These are phyloP conservation scores for Nitzschia sp. DNA, from an alignment of 108 stramenopile genomes.

Conservation along the genomic window DNA sequence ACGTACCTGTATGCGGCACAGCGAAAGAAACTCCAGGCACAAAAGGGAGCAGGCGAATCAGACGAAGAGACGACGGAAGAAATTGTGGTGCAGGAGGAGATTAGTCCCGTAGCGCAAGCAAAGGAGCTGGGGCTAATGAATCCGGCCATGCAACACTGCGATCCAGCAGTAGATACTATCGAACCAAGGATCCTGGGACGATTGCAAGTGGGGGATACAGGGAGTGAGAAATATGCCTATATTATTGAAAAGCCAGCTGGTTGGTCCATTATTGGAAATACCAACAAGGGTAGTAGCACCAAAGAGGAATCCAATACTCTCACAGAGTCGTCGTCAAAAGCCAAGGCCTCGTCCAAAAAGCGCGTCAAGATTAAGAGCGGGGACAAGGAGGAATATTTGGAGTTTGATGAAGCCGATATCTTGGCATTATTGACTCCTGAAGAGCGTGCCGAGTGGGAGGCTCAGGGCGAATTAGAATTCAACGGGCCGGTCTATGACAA, in stretches of 20 bases:
- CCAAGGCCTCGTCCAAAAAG: constrained; percentile 3
- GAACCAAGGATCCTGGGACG: constrained; percentile 54
- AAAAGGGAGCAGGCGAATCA: constrained; percentile 16
- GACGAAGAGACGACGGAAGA: constrained; percentile 5
- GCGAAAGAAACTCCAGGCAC: constrained; percentile 22
- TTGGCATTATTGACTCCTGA: constrained; percentile 68
- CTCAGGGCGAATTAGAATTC: constrained; percentile 25
- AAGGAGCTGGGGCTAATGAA: constrained; percentile 47
- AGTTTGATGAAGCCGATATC: constrained; percentile 72
- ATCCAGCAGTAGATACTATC: constrained; percentile 48
- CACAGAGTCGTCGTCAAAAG: neutral
- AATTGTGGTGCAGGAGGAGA: constrained; percentile 15
- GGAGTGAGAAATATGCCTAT: constrained; percentile 67
- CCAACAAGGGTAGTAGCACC: neutral
- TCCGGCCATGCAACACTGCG: constrained; percentile 55
- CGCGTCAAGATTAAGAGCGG: constrained; percentile 39
- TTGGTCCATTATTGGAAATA: constrained; percentile 75
- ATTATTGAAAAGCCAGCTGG: constrained; percentile 77
- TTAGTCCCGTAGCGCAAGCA: constrained; percentile 30
- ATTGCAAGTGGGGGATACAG: constrained; percentile 47
- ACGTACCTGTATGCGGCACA: constrained; percentile 69
- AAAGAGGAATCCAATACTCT: constrained; percentile 15
- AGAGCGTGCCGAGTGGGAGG: constrained; percentile 54
- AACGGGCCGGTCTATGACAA: constrained; percentile 11
- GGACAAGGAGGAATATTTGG: constrained; percentile 57